Base-by-base conservation (phyloP, 2,329 filamentous ascomycete species). In the Graphilbum sp. region DNA sequence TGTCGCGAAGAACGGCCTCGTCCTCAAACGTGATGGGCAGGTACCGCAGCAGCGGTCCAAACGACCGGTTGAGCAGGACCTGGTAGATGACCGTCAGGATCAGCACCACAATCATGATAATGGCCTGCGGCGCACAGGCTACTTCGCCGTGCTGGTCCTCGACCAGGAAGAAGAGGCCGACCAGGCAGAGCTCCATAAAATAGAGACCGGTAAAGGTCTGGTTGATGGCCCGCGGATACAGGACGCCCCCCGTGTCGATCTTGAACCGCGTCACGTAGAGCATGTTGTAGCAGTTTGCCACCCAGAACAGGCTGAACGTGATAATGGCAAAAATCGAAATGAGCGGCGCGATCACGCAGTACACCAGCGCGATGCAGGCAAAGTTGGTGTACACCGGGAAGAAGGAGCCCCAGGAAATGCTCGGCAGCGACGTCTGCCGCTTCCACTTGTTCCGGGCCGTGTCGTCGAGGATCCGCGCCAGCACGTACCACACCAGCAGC, bases 381-480 rank as follows among this genome's bases (percentile, higher is more conserved):
- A 98, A 83, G 52, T 94, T 95, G 39, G 90, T 95, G 57, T 96
- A 98, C 0, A 94, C 78, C 0, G 90, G 90, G 56, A 96, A 98
- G 62, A 92, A 88, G 0, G 77, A 78, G 9, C 90, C 90, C 90
- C 92, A 98, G 39, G 76, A 74, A 45, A 96, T 76, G 36, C 73
- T 72, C 24, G 74, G 75, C 25, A 96, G 65, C 15, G 67, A 75
- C 9, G 84, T 88, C 50, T 94, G 87, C 38, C 90, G 73, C 6
- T 64, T 68, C 75, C 88, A 96, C 58, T 96, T 96, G 53, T 79
- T 73, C 3, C 74, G 64, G 0, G 74, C 71, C 2, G 90, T 98
- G 38, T 69, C 87, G 58, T 96, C 90, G 32, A 92, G 55, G 0
- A 95, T 68, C 1, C 77, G 81, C 2, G 82, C 79, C 34, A 93